These are phyloP conservation scores for Venturia aucupariae DNA, from an alignment of 2,329 filamentous ascomycete species.

Conservation along the genomic window DNA sequence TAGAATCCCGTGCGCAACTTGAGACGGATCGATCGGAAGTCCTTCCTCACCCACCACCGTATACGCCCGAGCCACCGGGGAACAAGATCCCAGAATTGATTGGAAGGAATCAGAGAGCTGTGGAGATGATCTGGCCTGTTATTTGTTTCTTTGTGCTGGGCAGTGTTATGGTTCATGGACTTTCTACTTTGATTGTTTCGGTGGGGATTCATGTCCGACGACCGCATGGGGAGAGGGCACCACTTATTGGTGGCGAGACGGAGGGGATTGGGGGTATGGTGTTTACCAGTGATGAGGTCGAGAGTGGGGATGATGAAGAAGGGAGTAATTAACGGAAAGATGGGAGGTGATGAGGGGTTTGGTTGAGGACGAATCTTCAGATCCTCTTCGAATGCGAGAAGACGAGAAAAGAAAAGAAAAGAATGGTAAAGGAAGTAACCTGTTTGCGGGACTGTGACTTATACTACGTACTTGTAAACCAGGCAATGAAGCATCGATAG, in stretches of 20 bases:
- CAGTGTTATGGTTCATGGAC: slow-evolving; percentile 45
- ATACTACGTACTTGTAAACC: too few species aligned
- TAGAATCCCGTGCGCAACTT: slow-evolving; percentile 44
- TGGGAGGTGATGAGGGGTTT: too few species aligned
- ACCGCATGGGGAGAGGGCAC: slow-evolving; percentile 38
- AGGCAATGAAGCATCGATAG: too few species aligned
- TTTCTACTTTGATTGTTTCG: slow-evolving; percentile 43
- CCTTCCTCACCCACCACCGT: slow-evolving; percentile 24
- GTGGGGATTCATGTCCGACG: slow-evolving; percentile 39
- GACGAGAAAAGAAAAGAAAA: too few species aligned
- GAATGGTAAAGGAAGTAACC: too few species aligned
- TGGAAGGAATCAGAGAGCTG: slow-evolving; percentile 23
- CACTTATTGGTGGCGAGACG: slow-evolving; percentile 40
- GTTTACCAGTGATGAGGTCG: slow-evolving; percentile 30
- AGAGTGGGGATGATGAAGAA: not conserved
- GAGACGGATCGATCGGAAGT: slow-evolving; percentile 39
- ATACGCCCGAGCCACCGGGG: slow-evolving; percentile 20
- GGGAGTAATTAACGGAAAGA: not conserved
- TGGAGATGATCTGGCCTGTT: slow-evolving; percentile 44
- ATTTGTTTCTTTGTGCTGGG: slow-evolving; percentile 47
- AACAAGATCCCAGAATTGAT: not conserved
- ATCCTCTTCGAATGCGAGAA: too few species aligned
- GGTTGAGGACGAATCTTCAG: too few species aligned
- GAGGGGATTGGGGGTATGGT: slow-evolving; percentile 43
- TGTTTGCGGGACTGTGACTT: too few species aligned